Evolutionary conservation across 345 rosid species (phyloP).

Genomic region (Reutealis trisperma): DNA sequence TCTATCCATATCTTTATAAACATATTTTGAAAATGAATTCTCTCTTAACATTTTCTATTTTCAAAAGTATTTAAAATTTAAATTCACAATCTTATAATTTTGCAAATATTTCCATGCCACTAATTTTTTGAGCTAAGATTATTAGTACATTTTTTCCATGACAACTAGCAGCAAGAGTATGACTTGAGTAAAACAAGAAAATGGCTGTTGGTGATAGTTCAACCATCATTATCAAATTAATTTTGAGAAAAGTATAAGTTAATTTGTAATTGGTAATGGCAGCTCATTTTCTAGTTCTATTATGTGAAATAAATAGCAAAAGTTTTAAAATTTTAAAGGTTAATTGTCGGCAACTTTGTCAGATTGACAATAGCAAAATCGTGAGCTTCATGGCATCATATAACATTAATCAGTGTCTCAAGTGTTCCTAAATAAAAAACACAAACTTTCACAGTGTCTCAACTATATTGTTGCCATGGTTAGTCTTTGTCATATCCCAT

Average conservation of each 20-base stretch:
- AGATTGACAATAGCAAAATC: background rate
- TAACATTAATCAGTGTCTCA: background rate
- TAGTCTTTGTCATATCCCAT: conserved; percentile 30
- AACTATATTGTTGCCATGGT: background rate
- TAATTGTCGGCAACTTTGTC: conserved; percentile 5
- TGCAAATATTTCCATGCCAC: too few species aligned
- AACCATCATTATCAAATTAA: conserved; percentile 12
- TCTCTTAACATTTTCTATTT: too few species aligned
- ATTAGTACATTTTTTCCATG: background rate
- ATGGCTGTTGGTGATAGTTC: background rate
- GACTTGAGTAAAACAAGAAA: too few species aligned
- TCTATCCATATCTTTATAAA: too few species aligned
- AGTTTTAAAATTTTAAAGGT: background rate
- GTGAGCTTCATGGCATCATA: conserved; percentile 6
- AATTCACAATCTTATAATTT: too few species aligned
- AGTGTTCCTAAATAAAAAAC: background rate
- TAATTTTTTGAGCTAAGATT: too few species aligned
- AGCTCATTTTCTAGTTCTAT: background rate
- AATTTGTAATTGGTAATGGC: background rate
- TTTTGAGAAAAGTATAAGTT: background rate
- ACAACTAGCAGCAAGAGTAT: conserved; percentile 1
- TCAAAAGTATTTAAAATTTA: too few species aligned
- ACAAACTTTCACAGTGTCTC: background rate
- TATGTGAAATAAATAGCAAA: background rate
- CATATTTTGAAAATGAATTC: too few species aligned